phyloP scores from a whole-genome alignment of 257 asterid genomes.

The Ballota nigra region DNA sequence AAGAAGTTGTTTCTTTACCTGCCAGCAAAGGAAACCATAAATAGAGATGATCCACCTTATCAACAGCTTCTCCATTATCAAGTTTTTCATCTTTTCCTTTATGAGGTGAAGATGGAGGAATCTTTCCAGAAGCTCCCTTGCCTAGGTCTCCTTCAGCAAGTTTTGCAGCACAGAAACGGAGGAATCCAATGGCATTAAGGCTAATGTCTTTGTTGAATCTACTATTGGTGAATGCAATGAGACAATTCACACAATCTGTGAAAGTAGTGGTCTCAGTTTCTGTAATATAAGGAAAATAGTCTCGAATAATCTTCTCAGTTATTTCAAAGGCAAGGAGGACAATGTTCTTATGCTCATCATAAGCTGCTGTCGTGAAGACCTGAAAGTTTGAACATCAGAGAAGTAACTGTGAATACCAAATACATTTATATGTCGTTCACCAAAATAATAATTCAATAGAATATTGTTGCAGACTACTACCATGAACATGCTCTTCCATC shows the following conservation, averaged over 20 bases:
- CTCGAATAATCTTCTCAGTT: conserved; percentile 92
- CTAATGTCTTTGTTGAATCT: conserved; percentile 92
- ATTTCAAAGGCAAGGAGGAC: conserved; percentile 94
- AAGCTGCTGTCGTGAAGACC: conserved; percentile 97
- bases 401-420: conserved; percentile 8
- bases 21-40: conserved; percentile 98
- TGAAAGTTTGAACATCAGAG: conserved; percentile 36
- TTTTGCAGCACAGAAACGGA: conserved; percentile 93
- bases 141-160: conserved; percentile 94
- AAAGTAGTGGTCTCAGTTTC: conserved; percentile 98
- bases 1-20: conserved; percentile 42
- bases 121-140: conserved; percentile 54
- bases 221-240: conserved; percentile 93
- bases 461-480: conserved; percentile 42
- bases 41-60: conserved; percentile 85
- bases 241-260: conserved; percentile 96
- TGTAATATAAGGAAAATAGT: conserved; percentile 94
- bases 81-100: conserved; percentile 54
- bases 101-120: conserved; percentile 62
- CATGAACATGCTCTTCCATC: conserved; percentile 99
- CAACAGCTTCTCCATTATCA: conserved; percentile 65
- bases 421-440: conserved; percentile 14
- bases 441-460: conserved; percentile 2
- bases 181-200: conserved; percentile 95
- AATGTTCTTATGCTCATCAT: conserved; percentile 93